phyloP scores from a whole-genome alignment of 768 basidiomycete species.

The Boletus tomentosulus region DNA sequence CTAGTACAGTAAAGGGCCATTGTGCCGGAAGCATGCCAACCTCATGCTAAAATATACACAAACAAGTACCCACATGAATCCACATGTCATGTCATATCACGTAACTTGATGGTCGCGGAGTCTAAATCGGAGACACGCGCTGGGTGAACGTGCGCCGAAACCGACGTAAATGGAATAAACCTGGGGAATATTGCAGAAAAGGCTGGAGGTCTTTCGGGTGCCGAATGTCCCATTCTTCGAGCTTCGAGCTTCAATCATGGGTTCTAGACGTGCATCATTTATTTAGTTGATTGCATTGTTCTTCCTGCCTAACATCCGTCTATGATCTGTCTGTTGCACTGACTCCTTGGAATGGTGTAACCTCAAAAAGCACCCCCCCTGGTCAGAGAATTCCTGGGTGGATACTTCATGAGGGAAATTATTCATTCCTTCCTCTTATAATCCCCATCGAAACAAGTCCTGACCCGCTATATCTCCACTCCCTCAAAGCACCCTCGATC shows the following conservation, averaged over 20 bases:
- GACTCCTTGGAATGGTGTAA: too few relatives aligned
- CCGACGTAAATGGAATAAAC: background rate
- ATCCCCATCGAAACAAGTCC: background rate
- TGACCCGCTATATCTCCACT: background rate
- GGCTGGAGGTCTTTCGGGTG: too few relatives aligned
- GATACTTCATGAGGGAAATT: too few relatives aligned
- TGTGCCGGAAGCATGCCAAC: background rate
- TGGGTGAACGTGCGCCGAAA: background rate
- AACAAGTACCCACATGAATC: conserved; percentile 5
- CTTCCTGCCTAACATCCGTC: too few relatives aligned
- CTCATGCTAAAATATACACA: conserved; percentile 11
- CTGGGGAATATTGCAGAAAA: background rate
- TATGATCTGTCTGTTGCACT: too few relatives aligned
- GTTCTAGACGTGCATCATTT: background rate
- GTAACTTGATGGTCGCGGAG: background rate
- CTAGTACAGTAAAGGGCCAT: background rate
- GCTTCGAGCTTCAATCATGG: too few relatives aligned
- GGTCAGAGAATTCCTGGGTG: too few relatives aligned
- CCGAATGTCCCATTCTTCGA: too few relatives aligned
- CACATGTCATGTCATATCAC: too few relatives aligned
- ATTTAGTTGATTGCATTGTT: background rate
- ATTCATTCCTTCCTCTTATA: background rate
- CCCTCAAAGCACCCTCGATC: background rate
- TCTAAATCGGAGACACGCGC: conserved; percentile 4
- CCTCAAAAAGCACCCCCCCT: too few relatives aligned